These are phyloP conservation scores for Lyophyllum semitale DNA, from an alignment of 768 basidiomycete genomes.

Conservation along the genomic window DNA sequence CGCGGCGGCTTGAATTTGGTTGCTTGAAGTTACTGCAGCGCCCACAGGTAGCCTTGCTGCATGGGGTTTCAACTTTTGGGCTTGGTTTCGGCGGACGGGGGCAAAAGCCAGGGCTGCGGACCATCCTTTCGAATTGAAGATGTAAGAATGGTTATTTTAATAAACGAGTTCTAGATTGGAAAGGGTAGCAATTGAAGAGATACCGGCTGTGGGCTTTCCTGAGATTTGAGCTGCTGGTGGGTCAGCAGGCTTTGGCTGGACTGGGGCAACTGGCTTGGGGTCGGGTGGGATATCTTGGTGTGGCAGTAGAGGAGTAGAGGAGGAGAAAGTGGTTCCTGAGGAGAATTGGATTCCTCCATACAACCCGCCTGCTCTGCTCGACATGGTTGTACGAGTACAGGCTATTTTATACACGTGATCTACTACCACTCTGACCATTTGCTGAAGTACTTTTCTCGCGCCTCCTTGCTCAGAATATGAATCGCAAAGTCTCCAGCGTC, in stretches of 20 bases:
- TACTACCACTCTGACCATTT: slow-evolving; percentile 27
- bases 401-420: slow-evolving; percentile 16
- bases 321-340: slow-evolving; percentile 57
- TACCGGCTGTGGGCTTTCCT: slow-evolving; percentile 60
- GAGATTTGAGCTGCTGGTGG: slow-evolving; percentile 25
- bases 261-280: slow-evolving; percentile 15
- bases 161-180: slow-evolving; percentile 54
- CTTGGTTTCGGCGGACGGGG: slow-evolving; percentile 65
- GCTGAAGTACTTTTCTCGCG: slow-evolving; percentile 69
- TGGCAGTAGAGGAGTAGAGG: slow-evolving; percentile 35
- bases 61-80: slow-evolving; percentile 59
- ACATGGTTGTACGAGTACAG: slow-evolving; percentile 47
- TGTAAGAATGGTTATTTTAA: slow-evolving; percentile 50
- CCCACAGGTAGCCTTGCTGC: slow-evolving; percentile 60
- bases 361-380: slow-evolving; percentile 78
- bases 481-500: slow-evolving; percentile 82
- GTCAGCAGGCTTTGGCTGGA: slow-evolving; percentile 23
- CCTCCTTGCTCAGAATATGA: slow-evolving; percentile 69
- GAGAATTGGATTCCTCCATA: slow-evolving; percentile 90
- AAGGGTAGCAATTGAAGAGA: slow-evolving; percentile 52
- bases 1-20: slow-evolving; percentile 27
- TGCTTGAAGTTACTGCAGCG: slow-evolving; percentile 52
- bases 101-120: slow-evolving; percentile 89
- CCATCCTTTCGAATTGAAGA: slow-evolving; percentile 65
- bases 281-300: slow-evolving; percentile 19